Base-by-base conservation (phyloP, 768 basidiomycete species). In the Lactarius akahatsu region DNA sequence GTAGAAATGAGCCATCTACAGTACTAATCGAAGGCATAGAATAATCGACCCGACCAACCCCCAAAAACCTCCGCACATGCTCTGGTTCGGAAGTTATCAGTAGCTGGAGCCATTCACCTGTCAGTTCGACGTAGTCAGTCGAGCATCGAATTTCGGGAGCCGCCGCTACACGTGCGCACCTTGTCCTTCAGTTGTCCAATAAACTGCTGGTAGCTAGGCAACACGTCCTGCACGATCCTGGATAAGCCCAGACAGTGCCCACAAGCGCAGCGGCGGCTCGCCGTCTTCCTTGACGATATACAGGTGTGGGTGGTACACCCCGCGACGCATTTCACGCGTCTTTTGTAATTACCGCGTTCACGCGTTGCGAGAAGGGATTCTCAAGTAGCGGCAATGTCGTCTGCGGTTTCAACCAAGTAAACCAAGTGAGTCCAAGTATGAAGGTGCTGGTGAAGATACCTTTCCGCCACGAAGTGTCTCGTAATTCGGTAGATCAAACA, bases 231-330 rank as follows among this genome's bases (percentile, higher is more conserved):
- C 89, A 64, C 97, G 89, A 77, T 98, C 97, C 78, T 98, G 96
- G 71, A 98, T 90, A 70, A 99, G 85, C 72, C 86, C 86, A 74
- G 92, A 94, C 67, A 99, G 83, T 0, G 96, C 97, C 97, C 97
- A 99, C 66, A 95, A 83, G 67, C 96, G 83, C 73, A 99, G 80
- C 55, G 95, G 90, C 7, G 94, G 92, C 77, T 99, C 97, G 66
- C 95, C 96, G 71, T 99, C 97, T 76, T 98, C 95, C 79, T 98
- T 99, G 73, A 98, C 95, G 61, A 98, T 81, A 73, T 98, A 99
- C 8, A 99, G 80, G 75, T 98, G 94, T 9, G 94, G 94, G 74
- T 91, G 89, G 76, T 98, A 98, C 5, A 90, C 87, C 16, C 96
- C 95, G 47, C 94, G 84, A 58, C 97, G 89, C 83, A 94, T 85